Conservation (phyloP, 805 yeast genomes). For the Sugiyamaella americana region DNA sequence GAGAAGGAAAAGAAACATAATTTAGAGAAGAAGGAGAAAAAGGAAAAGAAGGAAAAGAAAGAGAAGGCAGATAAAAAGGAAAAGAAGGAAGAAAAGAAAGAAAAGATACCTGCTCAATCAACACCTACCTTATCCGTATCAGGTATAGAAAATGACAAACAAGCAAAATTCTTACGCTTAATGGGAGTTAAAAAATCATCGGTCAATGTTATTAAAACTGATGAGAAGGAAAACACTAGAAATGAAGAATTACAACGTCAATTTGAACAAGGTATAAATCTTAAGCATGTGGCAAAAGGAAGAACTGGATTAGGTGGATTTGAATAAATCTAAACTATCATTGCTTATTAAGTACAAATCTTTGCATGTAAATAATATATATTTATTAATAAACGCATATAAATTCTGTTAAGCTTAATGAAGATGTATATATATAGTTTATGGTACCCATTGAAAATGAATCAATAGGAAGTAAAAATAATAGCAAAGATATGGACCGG, state of each 20-base stretch:
- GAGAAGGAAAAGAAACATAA: slow-evolving; percentile 6
- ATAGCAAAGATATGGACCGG: too few species aligned
- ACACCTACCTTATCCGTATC: slow-evolving; percentile 13
- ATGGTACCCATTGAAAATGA: too few species aligned
- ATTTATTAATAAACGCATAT: too few species aligned
- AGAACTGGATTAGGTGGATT: neutral
- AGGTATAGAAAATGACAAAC: slow-evolving; percentile 19
- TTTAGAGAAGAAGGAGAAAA: slow-evolving; percentile 7
- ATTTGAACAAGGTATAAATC: slow-evolving; percentile 19
- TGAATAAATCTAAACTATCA: too few species aligned
- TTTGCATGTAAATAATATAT: too few species aligned
- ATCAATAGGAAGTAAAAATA: too few species aligned
- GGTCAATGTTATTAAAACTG: slow-evolving; percentile 7
- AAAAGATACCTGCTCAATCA: neutral
- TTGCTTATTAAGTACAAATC: too few species aligned
- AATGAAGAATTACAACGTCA: slow-evolving; percentile 20
- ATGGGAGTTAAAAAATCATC: slow-evolving; percentile 21
- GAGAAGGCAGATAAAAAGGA: slow-evolving; percentile 1
- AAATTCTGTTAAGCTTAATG: too few species aligned
- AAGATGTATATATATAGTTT: too few species aligned
- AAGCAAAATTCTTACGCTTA: slow-evolving; percentile 22
- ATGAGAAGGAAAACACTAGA: slow-evolving; percentile 1
- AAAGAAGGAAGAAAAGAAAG: slow-evolving; percentile 3
- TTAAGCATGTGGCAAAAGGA: slow-evolving; percentile 12
- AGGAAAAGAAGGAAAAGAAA: slow-evolving; percentile 1